Conservation (phyloP, 768 basidiomycete genomes). For the Amylocystis lapponica region DNA sequence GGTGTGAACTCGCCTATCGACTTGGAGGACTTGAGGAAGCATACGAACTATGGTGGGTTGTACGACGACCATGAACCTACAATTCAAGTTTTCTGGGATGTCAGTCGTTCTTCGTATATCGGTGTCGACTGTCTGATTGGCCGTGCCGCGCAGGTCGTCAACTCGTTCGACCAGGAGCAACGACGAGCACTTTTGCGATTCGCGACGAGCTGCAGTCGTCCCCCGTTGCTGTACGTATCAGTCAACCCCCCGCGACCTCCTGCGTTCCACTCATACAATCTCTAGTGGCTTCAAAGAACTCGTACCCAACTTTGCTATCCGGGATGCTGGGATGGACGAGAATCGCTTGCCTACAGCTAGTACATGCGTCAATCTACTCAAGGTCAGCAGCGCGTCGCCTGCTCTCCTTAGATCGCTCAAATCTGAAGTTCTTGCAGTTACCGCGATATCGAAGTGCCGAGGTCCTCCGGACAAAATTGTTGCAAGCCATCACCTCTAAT, state of each 20-base stretch:
- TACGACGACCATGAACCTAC: conserved; percentile 68
- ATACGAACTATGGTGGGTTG: conserved; percentile 81
- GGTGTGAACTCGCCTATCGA: conserved; percentile 84
- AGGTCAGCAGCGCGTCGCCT: conserved; percentile 48
- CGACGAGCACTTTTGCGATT: conserved; percentile 76
- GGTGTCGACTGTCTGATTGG: not conserved
- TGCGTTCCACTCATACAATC: not conserved
- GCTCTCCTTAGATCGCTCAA: not conserved
- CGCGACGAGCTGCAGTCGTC: conserved; percentile 88
- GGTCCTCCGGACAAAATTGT: conserved; percentile 64
- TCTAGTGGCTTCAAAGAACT: conserved; percentile 80
- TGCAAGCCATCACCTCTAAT: conserved; percentile 81
- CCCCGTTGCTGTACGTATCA: conserved; percentile 69
- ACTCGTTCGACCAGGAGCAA: conserved; percentile 75
- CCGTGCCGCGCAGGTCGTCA: conserved; percentile 51
- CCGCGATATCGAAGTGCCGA: conserved; percentile 62
- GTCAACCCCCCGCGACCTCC: not conserved
- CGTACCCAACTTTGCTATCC: conserved; percentile 82
- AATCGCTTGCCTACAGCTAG: conserved; percentile 69
- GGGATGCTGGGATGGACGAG: conserved; percentile 72
- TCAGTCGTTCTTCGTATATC: conserved; percentile 24
- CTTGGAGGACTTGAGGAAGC: conserved; percentile 66
- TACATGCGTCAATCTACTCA: conserved; percentile 90
- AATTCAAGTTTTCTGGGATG: conserved; percentile 81
- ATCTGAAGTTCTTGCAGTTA: conserved; percentile 38